These are phyloP conservation scores for Pontederia crassipes DNA, from an alignment of 176 grass and related monocot genomes.

Conservation along the genomic window DNA sequence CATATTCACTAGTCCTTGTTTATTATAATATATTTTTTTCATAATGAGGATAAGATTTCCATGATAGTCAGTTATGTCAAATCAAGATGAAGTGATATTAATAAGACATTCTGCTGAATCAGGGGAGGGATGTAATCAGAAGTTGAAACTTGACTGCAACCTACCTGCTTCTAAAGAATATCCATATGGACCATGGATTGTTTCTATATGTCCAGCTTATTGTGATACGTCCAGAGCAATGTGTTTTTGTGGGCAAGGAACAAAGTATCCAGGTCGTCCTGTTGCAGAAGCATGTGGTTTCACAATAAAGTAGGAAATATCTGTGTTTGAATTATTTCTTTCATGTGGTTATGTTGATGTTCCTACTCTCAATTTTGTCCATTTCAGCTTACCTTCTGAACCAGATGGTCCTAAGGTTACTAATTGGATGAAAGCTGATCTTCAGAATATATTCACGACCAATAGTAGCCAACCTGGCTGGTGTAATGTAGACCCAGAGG, in stretches of 20 bases:
- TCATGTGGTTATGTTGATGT: slow-evolving; percentile 7
- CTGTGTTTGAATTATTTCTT: background rate
- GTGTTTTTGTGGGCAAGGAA: slow-evolving; percentile 90
- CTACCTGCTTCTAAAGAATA: slow-evolving; percentile 40
- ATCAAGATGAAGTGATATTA: background rate
- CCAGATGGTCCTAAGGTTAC: slow-evolving; percentile 50
- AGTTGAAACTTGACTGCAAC: slow-evolving; percentile 63
- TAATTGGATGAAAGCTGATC: slow-evolving; percentile 62
- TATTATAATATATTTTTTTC: background rate
- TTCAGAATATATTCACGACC: slow-evolving; percentile 73
- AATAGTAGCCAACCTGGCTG: slow-evolving; percentile 68
- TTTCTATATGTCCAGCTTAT: slow-evolving; percentile 69
- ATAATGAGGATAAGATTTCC: background rate
- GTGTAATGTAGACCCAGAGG: slow-evolving; percentile 84
- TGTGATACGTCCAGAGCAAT: slow-evolving; percentile 86
- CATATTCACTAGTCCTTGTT: background rate
- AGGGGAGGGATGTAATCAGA: slow-evolving; percentile 66
- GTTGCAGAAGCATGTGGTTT: slow-evolving; percentile 86
- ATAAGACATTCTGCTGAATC: background rate
- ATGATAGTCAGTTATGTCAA: no score
- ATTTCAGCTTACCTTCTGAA: slow-evolving; percentile 51
- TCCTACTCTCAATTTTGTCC: slow-evolving; percentile 24
- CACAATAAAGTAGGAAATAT: slow-evolving; percentile 63
- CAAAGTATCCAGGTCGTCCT: slow-evolving; percentile 82
- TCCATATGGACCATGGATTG: slow-evolving; percentile 67